Evolutionary conservation across 1,284 basidiomycete genomes (phyloP).

Genomic region (Heliocybe sulcata): DNA sequence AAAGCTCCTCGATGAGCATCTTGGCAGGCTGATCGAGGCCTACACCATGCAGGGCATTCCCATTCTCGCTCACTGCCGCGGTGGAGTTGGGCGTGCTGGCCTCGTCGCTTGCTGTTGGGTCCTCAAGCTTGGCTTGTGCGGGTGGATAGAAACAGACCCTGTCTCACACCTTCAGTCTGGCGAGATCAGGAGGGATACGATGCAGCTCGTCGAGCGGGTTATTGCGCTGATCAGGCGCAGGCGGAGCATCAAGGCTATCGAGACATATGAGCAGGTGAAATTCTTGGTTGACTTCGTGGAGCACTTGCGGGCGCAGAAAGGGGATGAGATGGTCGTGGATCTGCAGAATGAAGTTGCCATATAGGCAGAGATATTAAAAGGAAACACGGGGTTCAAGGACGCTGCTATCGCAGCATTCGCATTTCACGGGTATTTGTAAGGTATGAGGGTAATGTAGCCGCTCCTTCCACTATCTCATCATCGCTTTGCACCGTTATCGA

Average conservation of each 20-base stretch:
- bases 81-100: constrained; percentile 92
- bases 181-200: constrained; percentile 33
- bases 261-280: constrained; percentile 87
- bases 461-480: neutral
- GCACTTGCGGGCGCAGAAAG: constrained; percentile 36
- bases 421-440: neutral
- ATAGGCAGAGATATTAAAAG: neutral
- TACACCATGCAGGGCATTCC: constrained; percentile 76
- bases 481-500: neutral
- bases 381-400: neutral
- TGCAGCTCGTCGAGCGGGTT: constrained; percentile 66
- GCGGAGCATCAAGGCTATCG: constrained; percentile 81
- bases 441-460: neutral
- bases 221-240: constrained; percentile 70
- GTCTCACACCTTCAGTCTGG: constrained; percentile 6
- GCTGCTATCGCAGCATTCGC: neutral
- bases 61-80: constrained; percentile 89
- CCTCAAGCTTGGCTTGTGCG: constrained; percentile 85
- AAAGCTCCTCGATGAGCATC: constrained; percentile 56
- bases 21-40: constrained; percentile 61
- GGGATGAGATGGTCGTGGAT: neutral
- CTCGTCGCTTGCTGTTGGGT: constrained; percentile 92
- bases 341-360: neutral
- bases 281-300: constrained; percentile 81
- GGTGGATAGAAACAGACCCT: constrained; percentile 38